Evolutionary conservation across 192 early-diverging fungal genomes (phyloP), one percentile per base, ranked within the genome.

Genomic region (Physocladia obscura): DNA sequence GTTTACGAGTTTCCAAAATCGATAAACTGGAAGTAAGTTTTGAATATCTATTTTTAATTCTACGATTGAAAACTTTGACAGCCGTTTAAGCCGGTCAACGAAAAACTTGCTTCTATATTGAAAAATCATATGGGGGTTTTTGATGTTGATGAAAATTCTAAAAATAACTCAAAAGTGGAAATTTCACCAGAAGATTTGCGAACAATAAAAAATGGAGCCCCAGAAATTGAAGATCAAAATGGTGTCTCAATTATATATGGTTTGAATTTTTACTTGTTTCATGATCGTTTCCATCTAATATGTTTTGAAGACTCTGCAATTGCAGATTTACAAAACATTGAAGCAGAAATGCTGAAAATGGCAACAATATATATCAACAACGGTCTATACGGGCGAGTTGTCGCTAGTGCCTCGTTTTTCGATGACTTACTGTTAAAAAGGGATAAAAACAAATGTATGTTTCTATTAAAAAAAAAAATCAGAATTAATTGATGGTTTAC

Each of bases 291-390:
- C 37, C 24, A 54, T 8, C 44, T 36, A 38, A 37, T 15, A 6
- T n/a, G n/a, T 17, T 64, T 13, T 52, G n/a, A 34, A 84, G 82
- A 86, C 59, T 70, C 58, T 1, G 81, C 82, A 3, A 21, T 83
- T 15, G 54, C 55, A 17, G 84, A 86, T 55, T 24, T 86, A 55
- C 52, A 83, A 56, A n/a, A 8, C 19, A 57, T 84, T 27, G 84
- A 86, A 62, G 31, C 40, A 1, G 73, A 77, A 47, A 49, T 82
- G 26, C 67, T 84, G 19, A 81, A 79, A 59, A 37, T 80, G n/a
- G 74, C 79, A 2, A 86, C 81, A 1, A 55, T 77, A 3, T 83
- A 63, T 60, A 84, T 86, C 57, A 86, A 86, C 69, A 67, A 49
- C 17, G 64, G 64, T 11, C 30, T 61, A 6, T 52, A 56, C 29